Base-by-base conservation (phyloP, 352 stramenopile species). In the Globisporangium middletonii region DNA sequence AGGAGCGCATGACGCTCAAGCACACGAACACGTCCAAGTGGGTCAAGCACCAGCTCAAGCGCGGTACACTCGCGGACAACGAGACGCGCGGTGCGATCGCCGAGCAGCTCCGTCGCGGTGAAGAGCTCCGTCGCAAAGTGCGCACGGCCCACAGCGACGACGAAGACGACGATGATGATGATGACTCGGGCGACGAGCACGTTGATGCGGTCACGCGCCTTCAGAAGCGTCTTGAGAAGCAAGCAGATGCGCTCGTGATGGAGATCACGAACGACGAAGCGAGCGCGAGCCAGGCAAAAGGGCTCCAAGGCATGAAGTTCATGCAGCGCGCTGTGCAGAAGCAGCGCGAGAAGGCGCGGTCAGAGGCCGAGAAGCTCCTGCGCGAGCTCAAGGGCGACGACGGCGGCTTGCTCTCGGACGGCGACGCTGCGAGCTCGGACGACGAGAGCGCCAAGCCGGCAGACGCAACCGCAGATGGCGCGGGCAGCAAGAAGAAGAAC, bases 21-120 rank as follows among this genome's bases (percentile, higher is more conserved):
- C 97, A 99, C 71, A 98, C 96, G 53, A 99, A 99, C 79, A 99
- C 95, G n/a, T 95, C 80, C 67, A 97, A 97, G 81, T 99, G 96
- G 96, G 94, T 97, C 37, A 97, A 97, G 65, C 88, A 96, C 62
- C 88, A 98, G 56, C 79, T 99, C 19, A 86, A 94, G 62, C 77
- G 94, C 28, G 95, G 95, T 18, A 90, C 95, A 18, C 86, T 86
- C 53, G 88, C 95, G 11, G 94, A 98, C 63, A 74, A 95, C 44
- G 88, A 88, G n/a, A 98, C 96, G 30, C 84, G 90, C 53, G 77
- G 74, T 59, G 95, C 72, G 28, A 95, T 98, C 62, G 93, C 85
- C 16, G 84, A 96, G 48, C 86, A 95, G 61, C 64, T 96, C n/a
- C 76, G 81, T 42, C 79, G 83, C 47, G 87, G 95, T 19, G 89